Conservation (phyloP, 208 protist species). For the Entamoeba moshkovskii region DNA sequence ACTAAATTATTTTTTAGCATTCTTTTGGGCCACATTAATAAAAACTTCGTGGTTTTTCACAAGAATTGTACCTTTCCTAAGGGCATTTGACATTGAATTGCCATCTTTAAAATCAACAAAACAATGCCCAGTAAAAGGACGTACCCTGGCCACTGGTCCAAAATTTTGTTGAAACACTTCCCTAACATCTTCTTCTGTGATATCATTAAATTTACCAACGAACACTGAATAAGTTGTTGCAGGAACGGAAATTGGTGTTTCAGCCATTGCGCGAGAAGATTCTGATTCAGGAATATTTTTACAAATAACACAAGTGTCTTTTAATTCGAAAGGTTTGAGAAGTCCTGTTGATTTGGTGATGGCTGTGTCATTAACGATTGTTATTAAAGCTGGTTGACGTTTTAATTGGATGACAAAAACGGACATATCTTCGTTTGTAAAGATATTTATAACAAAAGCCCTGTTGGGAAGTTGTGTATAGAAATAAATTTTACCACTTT, state of each 20-base stretch:
- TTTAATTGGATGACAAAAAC: neutral
- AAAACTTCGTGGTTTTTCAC: neutral
- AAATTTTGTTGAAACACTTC: neutral
- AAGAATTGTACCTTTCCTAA: neutral
- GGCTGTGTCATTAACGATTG: neutral
- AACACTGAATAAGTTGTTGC: neutral
- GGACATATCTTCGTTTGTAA: neutral
- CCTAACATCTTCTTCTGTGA: neutral
- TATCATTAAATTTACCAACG: neutral
- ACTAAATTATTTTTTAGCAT: too few relatives aligned
- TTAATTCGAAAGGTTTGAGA: neutral
- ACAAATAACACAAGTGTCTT: neutral
- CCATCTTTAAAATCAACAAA: slow-evolving; percentile 4
- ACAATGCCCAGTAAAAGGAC: neutral
- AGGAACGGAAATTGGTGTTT: neutral
- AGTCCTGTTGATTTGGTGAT: neutral
- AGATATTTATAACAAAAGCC: neutral
- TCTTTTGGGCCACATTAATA: neutral
- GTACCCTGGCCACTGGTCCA: neutral
- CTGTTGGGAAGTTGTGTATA: neutral
- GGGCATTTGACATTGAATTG: neutral
- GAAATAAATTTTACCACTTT: neutral
- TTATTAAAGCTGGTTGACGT: neutral
- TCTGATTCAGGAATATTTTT: neutral
- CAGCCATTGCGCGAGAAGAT: neutral